Conservation (phyloP, 164 flowering plant species). For the Berberis vulgaris region DNA sequence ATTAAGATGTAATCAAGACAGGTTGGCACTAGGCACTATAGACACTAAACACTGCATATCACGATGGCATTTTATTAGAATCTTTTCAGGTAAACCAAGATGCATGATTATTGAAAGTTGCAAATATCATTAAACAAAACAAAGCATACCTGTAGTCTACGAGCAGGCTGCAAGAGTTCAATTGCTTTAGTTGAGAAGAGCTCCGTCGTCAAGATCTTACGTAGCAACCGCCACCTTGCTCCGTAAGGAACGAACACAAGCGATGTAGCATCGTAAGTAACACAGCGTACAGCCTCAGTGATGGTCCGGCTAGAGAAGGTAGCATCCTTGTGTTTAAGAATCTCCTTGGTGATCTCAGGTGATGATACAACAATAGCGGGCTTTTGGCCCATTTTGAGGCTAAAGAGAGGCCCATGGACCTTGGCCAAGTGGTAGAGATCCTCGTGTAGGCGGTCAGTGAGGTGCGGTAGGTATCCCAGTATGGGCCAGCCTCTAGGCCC, state of each 20-base stretch:
- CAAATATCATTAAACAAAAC: not conserved
- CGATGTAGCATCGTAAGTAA: slow-evolving; percentile 21
- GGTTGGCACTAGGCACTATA: too few species aligned
- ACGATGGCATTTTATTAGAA: too few species aligned
- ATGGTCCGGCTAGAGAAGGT: slow-evolving; percentile 27
- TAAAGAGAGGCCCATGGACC: slow-evolving; percentile 19
- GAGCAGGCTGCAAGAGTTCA: slow-evolving; percentile 21
- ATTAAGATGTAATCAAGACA: too few species aligned
- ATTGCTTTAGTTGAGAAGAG: slow-evolving; percentile 21
- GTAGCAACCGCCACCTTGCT: slow-evolving; percentile 19
- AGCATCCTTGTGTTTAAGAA: slow-evolving; percentile 20
- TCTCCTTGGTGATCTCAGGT: slow-evolving; percentile 19
- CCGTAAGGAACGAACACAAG: slow-evolving; percentile 26
- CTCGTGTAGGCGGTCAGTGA: slow-evolving; percentile 24
- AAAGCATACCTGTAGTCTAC: slow-evolving; percentile 14
- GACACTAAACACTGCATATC: too few species aligned
- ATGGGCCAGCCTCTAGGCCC: slow-evolving; percentile 27
- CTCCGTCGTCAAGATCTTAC: slow-evolving; percentile 23
- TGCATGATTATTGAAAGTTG: too few species aligned
- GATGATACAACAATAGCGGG: slow-evolving; percentile 27
- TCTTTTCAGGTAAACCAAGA: too few species aligned
- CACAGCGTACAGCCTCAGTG: slow-evolving; percentile 21
- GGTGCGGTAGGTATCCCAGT: slow-evolving; percentile 21
- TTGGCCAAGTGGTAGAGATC: slow-evolving; percentile 18
- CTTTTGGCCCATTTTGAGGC: slow-evolving; percentile 23